Evolutionary conservation across 23 red algal genomes (phyloP).

Genomic region (Pyropia yezoensis): DNA sequence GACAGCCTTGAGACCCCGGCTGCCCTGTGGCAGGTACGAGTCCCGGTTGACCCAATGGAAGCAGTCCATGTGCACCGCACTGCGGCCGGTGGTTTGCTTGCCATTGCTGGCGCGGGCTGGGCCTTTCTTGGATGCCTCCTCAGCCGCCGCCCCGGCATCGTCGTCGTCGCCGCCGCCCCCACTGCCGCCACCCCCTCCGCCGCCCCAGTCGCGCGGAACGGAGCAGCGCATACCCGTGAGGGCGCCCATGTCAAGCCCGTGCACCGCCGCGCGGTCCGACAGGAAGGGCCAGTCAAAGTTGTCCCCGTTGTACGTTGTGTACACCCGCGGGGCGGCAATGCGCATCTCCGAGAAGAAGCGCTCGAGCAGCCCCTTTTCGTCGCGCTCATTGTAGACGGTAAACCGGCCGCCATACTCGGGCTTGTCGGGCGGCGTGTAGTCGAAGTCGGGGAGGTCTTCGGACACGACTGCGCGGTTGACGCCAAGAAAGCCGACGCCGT

Average conservation of each 20-base stretch:
- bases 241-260: constrained; percentile 73
- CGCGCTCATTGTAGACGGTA: constrained; percentile 77
- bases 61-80: constrained; percentile 91
- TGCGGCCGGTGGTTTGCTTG: constrained; percentile 42
- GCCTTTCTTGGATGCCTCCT: too few relatives aligned
- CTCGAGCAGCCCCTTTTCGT: constrained; percentile 74
- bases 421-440: constrained; percentile 47
- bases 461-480: constrained; percentile 86
- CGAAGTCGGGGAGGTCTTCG: constrained; percentile 83
- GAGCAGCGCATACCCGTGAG: constrained; percentile 57
- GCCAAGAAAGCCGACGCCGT: constrained; percentile 89
- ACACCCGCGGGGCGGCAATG: constrained; percentile 64
- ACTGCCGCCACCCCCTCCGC: too few relatives aligned
- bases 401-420: constrained; percentile 62
- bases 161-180: neutral
- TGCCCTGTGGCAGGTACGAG: constrained; percentile 96
- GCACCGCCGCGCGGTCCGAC: constrained; percentile 45
- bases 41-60: constrained; percentile 99
- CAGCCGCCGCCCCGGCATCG: neutral
- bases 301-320: constrained; percentile 97
- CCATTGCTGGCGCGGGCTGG: too few relatives aligned
- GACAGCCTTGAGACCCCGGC: constrained; percentile 91
- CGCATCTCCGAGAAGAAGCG: constrained; percentile 74
- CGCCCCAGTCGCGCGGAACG: neutral
- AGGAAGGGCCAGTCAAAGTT: constrained; percentile 96